phyloP scores from a whole-genome alignment of 805 yeast genomes.

The Pichia occidentalis region DNA sequence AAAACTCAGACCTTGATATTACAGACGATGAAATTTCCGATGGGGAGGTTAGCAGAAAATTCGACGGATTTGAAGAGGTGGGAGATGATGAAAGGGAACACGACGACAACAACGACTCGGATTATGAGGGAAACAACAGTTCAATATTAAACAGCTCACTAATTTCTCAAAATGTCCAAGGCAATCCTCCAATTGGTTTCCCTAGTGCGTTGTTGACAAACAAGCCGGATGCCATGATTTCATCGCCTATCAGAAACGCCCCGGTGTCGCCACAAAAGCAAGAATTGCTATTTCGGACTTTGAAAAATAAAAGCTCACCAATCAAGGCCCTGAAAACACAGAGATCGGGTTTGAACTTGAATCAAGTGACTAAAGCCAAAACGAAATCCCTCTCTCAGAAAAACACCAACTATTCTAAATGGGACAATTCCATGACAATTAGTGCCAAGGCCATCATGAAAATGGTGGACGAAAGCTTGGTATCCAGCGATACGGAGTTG shows the following conservation, averaged over 20 bases:
- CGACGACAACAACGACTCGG: constrained; percentile 1
- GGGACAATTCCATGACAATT: constrained; percentile 32
- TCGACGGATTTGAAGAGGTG: not conserved
- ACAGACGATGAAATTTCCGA: too few relatives aligned
- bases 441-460: constrained; percentile 32
- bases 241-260: constrained; percentile 10
- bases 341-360: constrained; percentile 9
- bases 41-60: constrained; percentile 10
- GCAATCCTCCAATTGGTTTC: not conserved
- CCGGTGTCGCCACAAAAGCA: constrained; percentile 6
- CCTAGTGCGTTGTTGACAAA: not conserved
- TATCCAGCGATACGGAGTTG: constrained; percentile 31
- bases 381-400: not conserved
- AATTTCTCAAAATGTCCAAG: not conserved
- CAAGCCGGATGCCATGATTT: not conserved
- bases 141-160: constrained; percentile 3
- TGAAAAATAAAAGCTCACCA: constrained; percentile 6
- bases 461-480: constrained; percentile 35
- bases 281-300: constrained; percentile 1
- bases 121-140: not conserved
- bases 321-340: constrained; percentile 3
- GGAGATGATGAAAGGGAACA: constrained; percentile 2
- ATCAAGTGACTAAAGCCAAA: constrained; percentile 9
- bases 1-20: too few relatives aligned
- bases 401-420: constrained; percentile 21